Percentiles rank a stretch among this genome's conserved stretches.
phyloP scores from a whole-genome alignment of 2,329 filamentous ascomycete genomes.

The Aspergillus latus region DNA sequence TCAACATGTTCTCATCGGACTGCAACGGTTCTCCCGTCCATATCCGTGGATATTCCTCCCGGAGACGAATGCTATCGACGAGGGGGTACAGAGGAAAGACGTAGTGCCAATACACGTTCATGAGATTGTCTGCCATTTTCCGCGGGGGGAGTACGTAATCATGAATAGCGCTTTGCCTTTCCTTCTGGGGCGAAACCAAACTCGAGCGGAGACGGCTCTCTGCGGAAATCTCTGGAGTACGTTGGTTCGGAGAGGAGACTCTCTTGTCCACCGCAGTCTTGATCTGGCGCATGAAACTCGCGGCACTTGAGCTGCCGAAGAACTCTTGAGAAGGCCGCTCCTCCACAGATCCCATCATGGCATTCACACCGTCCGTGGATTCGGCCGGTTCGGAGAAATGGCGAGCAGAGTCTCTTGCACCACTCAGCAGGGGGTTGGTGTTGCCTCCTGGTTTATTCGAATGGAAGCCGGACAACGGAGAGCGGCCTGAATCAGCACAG shows the following conservation, averaged over 20 bases:
- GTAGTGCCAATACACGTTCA: constrained; percentile 50
- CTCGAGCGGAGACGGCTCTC: constrained; percentile 18
- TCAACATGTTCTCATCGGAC: constrained; percentile 44
- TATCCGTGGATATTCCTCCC: constrained; percentile 41
- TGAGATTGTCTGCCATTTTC: constrained; percentile 47
- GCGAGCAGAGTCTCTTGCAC: not conserved
- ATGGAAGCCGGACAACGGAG: constrained; percentile 5
- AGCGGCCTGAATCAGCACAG: not conserved
- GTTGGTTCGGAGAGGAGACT: constrained; percentile 24
- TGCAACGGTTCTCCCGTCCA: constrained; percentile 42
- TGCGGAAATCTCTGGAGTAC: constrained; percentile 19
- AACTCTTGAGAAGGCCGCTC: constrained; percentile 44
- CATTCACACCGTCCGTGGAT: constrained; percentile 40
- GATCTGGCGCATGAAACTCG: constrained; percentile 50
- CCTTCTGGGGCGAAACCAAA: constrained; percentile 24
- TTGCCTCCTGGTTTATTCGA: not conserved
- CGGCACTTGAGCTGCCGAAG: constrained; percentile 51
- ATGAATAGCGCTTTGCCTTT: constrained; percentile 10
- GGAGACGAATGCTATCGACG: constrained; percentile 41
- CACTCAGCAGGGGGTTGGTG: not conserved
- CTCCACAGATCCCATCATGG: constrained; percentile 49
- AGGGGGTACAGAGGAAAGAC: constrained; percentile 51
- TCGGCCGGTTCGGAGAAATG: not conserved
- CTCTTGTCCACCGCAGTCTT: constrained; percentile 45
- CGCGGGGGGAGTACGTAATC: constrained; percentile 48